Conservation (phyloP, 306 rosid species). For the Castanea crenata region DNA sequence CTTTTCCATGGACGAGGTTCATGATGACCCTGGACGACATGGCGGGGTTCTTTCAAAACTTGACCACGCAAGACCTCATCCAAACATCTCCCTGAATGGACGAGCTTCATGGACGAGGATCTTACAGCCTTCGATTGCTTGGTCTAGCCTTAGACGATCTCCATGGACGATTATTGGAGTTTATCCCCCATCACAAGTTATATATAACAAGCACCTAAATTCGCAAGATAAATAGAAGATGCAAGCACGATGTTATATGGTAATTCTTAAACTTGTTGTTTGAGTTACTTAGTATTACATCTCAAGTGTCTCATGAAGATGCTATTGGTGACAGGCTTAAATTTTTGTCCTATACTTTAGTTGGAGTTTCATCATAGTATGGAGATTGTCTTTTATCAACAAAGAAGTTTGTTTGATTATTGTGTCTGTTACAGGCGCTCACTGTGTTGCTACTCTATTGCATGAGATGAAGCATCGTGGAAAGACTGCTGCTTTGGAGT, state of each 20-base stretch:
- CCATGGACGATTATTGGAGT: no score
- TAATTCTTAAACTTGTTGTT: neutral
- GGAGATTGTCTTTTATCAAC: neutral
- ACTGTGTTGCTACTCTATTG: slow-evolving; percentile 73
- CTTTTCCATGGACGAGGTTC: no score
- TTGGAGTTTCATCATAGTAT: neutral
- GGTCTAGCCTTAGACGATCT: no score
- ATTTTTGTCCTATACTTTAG: neutral
- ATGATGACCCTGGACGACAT: no score
- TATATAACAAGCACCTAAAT: neutral
- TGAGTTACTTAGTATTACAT: neutral
- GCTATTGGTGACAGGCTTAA: no score
- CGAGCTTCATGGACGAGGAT: no score
- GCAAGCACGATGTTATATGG: neutral
- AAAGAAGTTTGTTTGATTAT: neutral
- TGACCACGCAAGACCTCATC: no score
- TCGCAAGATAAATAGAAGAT: neutral
- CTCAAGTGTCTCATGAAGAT: neutral
- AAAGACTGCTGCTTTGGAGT: slow-evolving; percentile 83
- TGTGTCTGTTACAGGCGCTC: slow-evolving; percentile 52
- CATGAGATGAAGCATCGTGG: slow-evolving; percentile 93
- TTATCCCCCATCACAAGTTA: no score
- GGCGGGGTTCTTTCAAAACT: no score
- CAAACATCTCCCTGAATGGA: no score
- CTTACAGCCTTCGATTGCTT: no score